Evolutionary conservation across 2,329 filamentous ascomycete genomes (phyloP).

Genomic region (Fusarium secorum): DNA sequence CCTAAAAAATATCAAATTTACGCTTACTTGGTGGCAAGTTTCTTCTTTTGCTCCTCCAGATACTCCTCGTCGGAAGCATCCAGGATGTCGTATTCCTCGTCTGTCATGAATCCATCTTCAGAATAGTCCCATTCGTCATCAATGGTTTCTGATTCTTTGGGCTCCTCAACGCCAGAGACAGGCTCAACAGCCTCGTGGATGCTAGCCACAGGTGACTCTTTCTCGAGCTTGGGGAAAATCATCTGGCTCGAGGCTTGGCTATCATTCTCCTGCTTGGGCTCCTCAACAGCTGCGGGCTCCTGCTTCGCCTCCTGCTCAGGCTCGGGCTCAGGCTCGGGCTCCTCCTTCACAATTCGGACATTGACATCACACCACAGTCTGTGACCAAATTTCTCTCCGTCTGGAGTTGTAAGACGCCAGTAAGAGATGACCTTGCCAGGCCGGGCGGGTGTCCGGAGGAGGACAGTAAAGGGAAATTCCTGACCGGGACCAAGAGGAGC

Average conservation of each 20-base stretch:
- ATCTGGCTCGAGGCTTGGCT: constrained; percentile 63
- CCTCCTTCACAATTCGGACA: constrained; percentile 60
- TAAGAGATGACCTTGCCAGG: constrained; percentile 88
- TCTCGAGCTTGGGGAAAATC: constrained; percentile 97
- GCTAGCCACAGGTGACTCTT: constrained; percentile 86
- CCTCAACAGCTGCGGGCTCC: constrained; percentile 27
- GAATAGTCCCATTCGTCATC: constrained; percentile 70
- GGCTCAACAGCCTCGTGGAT: constrained; percentile 72
- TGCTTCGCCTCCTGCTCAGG: constrained; percentile 39
- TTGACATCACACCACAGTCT: constrained; percentile 93
- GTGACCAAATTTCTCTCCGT: constrained; percentile 87
- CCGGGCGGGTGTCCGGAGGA: constrained; percentile 80
- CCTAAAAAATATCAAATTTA: constrained; percentile 26
- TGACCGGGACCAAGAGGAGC: constrained; percentile 75
- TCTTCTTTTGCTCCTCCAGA: constrained; percentile 62
- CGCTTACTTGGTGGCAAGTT: constrained; percentile 49
- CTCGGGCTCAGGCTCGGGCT: constrained; percentile 27
- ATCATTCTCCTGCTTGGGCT: constrained; percentile 46
- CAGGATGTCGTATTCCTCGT: constrained; percentile 97
- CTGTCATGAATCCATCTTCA: constrained; percentile 85
- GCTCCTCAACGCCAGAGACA: constrained; percentile 63
- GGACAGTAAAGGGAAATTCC: constrained; percentile 80
- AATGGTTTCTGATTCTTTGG: constrained; percentile 57
- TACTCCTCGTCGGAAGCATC: constrained; percentile 94
- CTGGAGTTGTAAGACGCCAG: constrained; percentile 88